Evolutionary conservation across 495 filamentous ascomycete species (phyloP).

Genomic region (Hyphodiscus hymeniophilus): DNA sequence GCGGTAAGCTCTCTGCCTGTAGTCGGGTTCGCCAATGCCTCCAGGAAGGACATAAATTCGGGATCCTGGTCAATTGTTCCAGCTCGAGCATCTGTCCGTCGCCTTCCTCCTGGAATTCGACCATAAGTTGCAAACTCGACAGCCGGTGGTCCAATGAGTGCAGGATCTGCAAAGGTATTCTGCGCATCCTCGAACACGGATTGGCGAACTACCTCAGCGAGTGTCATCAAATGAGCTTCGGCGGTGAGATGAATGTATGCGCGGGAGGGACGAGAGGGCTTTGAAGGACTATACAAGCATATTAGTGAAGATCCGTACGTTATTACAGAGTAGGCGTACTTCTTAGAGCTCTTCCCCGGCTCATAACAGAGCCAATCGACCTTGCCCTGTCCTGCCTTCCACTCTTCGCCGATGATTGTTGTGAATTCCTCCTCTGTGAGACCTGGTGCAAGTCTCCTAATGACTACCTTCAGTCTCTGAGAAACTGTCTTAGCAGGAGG

Average conservation of each 20-base stretch:
- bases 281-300: constrained; percentile 50
- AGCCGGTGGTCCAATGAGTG: constrained; percentile 62
- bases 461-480: constrained; percentile 72
- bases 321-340: constrained; percentile 45
- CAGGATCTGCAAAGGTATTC: constrained; percentile 55
- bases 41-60: constrained; percentile 89
- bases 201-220: constrained; percentile 58
- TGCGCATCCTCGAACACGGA: constrained; percentile 66
- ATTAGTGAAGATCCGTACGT: constrained; percentile 5
- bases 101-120: constrained; percentile 62
- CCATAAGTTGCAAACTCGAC: constrained; percentile 80
- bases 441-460: constrained; percentile 78
- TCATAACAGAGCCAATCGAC: constrained; percentile 76
- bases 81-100: constrained; percentile 72
- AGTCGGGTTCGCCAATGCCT: constrained; percentile 73
- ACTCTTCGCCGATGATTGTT: constrained; percentile 66
- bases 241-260: constrained; percentile 70
- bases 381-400: constrained; percentile 69
- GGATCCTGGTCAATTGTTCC: constrained; percentile 94
- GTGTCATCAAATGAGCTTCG: constrained; percentile 45
- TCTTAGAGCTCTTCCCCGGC: constrained; percentile 77
- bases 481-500: constrained; percentile 45
- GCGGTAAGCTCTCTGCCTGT: constrained; percentile 35
- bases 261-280: constrained; percentile 65
- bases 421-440: constrained; percentile 77